Conservation (phyloP, 2,329 filamentous ascomycete genomes). For the Zymoseptoria ardabiliae region DNA sequence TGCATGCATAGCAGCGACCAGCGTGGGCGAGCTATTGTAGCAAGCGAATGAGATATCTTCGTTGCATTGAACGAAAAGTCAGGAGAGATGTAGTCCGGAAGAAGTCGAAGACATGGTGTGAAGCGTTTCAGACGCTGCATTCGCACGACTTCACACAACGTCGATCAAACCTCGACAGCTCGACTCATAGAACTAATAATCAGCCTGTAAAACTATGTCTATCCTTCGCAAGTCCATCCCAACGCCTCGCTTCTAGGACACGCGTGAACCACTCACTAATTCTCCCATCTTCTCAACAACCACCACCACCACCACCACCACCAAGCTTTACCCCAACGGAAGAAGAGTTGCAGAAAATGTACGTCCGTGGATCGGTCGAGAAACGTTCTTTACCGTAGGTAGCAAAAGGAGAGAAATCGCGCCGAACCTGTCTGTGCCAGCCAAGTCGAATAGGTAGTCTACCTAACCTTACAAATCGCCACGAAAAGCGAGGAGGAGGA, state of each 20-base stretch:
- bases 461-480: too few species aligned
- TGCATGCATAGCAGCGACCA: not conserved
- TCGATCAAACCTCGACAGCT: not conserved
- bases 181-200: not conserved
- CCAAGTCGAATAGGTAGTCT: too few species aligned
- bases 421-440: too few species aligned
- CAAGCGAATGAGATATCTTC: not conserved
- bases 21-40: not conserved
- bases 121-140: not conserved
- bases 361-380: too few species aligned
- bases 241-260: not conserved
- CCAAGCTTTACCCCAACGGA: too few species aligned
- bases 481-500: too few species aligned
- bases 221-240: not conserved
- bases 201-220: not conserved
- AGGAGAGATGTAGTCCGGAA: not conserved
- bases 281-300: conserved; percentile 12
- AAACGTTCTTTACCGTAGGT: too few species aligned
- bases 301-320: too few species aligned
- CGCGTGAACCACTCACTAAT: not conserved
- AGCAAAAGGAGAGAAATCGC: too few species aligned
- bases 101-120: not conserved
- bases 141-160: not conserved
- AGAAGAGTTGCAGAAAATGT: too few species aligned
- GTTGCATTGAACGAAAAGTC: not conserved